These are phyloP conservation scores for Musa schizocarpa DNA, from an alignment of 176 grass and related monocot species.

Conservation along the genomic window DNA sequence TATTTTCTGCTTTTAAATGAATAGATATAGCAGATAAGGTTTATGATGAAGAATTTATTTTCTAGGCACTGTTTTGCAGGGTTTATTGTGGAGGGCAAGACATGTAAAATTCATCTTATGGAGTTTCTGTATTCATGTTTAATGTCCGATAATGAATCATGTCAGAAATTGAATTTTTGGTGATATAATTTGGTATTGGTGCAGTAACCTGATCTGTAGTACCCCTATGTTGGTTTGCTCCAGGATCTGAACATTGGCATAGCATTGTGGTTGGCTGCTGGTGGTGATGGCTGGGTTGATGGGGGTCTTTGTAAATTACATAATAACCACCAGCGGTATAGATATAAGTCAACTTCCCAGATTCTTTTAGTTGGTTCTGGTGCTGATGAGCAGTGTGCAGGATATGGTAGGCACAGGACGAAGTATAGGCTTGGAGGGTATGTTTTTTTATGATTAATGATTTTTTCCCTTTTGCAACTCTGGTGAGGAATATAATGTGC, in stretches of 20 bases:
- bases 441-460: not conserved
- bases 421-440: slow-evolving; percentile 93
- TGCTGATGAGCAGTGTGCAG: slow-evolving; percentile 92
- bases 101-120: not conserved
- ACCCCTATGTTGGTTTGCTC: not conserved
- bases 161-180: not conserved
- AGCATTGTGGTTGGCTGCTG: slow-evolving; percentile 88
- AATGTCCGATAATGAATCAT: not conserved
- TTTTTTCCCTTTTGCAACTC: not conserved
- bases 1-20: too few species aligned
- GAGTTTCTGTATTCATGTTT: not conserved
- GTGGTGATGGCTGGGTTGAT: slow-evolving; percentile 81
- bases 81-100: not conserved
- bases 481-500: too few species aligned
- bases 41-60: not conserved
- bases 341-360: slow-evolving; percentile 61
- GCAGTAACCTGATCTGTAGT: not conserved
- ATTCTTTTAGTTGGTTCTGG: slow-evolving; percentile 83
- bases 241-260: slow-evolving; percentile 95
- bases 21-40: too few species aligned
- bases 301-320: slow-evolving; percentile 34
- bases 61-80: not conserved
- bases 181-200: not conserved
- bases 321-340: slow-evolving; percentile 32
- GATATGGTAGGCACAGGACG: slow-evolving; percentile 86